A percentile compares a stretch with the other conserved stretches of the same genome.
Evolutionary conservation across 345 rosid species (phyloP).

Genomic region (Conringia planisiliqua): DNA sequence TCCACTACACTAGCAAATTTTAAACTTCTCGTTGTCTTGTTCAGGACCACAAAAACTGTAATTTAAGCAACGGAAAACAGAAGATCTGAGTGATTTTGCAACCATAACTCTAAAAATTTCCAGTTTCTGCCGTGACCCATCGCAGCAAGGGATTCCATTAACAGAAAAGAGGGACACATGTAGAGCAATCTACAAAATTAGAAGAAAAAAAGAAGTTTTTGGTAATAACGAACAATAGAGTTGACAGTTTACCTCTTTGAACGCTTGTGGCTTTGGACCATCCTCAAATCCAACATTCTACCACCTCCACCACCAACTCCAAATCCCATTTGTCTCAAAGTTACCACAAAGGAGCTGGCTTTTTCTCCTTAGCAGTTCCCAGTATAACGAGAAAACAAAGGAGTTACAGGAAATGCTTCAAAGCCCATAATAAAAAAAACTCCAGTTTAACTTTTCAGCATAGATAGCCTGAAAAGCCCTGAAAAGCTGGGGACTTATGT

Average conservation of each 20-base stretch:
- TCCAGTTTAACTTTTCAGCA: slow-evolving; percentile 11
- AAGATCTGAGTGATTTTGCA: slow-evolving; percentile 22
- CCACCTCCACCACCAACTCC: slow-evolving; percentile 43
- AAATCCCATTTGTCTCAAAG: slow-evolving; percentile 47
- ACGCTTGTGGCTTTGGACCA: slow-evolving; percentile 64
- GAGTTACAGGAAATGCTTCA: slow-evolving; percentile 4
- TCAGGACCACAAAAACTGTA: slow-evolving; percentile 9
- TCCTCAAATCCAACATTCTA: slow-evolving; percentile 54
- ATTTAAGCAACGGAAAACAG: not conserved
- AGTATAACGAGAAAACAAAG: not conserved
- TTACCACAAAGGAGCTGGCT: slow-evolving; percentile 18
- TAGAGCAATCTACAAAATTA: slow-evolving; percentile 22
- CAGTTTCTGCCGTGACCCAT: slow-evolving; percentile 8
- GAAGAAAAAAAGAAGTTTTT: slow-evolving; percentile 7
- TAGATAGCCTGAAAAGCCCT: slow-evolving; percentile 34
- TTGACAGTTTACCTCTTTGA: slow-evolving; percentile 65
- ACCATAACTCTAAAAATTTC: slow-evolving; percentile 9
- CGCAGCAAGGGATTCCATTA: slow-evolving; percentile 32
- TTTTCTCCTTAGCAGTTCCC: not conserved
- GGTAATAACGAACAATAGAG: slow-evolving; percentile 31
- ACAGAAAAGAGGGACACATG: slow-evolving; percentile 30
- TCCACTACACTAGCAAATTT: not conserved
- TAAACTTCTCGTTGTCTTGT: not conserved
- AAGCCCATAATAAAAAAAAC: not conserved
- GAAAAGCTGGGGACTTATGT: slow-evolving; percentile 39